Evolutionary conservation across 106 monocot genomes (phyloP).

Genomic region (Dendrobium nobile): DNA sequence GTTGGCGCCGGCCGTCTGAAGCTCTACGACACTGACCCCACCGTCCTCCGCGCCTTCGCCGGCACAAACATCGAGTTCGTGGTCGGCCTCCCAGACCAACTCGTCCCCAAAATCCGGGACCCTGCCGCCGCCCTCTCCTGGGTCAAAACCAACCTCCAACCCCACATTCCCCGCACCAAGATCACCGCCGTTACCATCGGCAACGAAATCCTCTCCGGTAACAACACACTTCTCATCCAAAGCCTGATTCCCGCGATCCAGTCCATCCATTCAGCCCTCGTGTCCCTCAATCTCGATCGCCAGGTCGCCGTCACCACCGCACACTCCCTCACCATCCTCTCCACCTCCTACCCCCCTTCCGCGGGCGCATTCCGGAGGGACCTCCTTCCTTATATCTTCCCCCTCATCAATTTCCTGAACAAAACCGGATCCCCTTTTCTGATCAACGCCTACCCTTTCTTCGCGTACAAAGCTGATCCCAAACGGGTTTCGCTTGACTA

Average conservation of each 20-base stretch:
- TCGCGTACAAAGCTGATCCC: constrained; percentile 21
- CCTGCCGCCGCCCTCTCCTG: constrained; percentile 12
- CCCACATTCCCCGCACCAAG: constrained; percentile 15
- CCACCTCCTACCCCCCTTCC: constrained; percentile 18
- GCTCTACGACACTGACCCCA: constrained; percentile 17
- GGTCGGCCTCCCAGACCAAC: constrained; percentile 15
- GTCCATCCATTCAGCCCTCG: constrained; percentile 11
- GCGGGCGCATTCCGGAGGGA: constrained; percentile 11
- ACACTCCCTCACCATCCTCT: constrained; percentile 19
- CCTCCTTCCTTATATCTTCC: constrained; percentile 9
- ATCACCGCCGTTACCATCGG: constrained; percentile 21
- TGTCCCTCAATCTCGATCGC: constrained; percentile 7
- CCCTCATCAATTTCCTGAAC: constrained; percentile 16
- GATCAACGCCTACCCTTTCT: constrained; percentile 28
- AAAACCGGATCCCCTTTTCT: constrained; percentile 15
- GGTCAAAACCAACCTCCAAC: constrained; percentile 14
- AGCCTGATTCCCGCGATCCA: constrained; percentile 18
- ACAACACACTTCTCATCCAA: constrained; percentile 11
- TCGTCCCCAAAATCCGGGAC: constrained; percentile 6
- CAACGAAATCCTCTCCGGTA: constrained; percentile 21
- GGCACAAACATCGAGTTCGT: constrained; percentile 12
- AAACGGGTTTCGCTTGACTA: constrained; percentile 11
- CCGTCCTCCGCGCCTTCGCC: constrained; percentile 16
- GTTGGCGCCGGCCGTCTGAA: constrained; percentile 16
- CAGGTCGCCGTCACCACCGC: constrained; percentile 20